phyloP scores from a whole-genome alignment of 495 filamentous ascomycete genomes.

The Echria macrotheca region DNA sequence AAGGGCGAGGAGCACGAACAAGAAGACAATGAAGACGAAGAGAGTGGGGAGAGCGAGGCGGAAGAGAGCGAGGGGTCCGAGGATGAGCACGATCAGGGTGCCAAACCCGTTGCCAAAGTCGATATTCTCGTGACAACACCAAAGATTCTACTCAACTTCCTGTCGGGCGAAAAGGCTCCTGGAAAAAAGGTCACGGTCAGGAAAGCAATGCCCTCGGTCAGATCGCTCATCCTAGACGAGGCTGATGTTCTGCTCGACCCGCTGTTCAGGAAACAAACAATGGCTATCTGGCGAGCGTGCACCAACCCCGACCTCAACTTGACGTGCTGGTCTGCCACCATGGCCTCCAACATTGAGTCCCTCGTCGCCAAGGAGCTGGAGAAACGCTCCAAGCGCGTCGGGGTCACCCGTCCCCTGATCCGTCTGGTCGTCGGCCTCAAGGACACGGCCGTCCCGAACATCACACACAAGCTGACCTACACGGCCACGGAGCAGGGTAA shows the following conservation, averaged over 20 bases:
- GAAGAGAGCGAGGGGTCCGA: slow-evolving; percentile 27
- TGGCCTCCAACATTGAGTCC: slow-evolving; percentile 86
- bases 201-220: slow-evolving; percentile 55
- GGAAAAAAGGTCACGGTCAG: slow-evolving; percentile 30
- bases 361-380: slow-evolving; percentile 51
- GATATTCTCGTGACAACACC: slow-evolving; percentile 91
- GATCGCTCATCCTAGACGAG: slow-evolving; percentile 79
- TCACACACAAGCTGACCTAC: slow-evolving; percentile 84
- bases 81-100: slow-evolving; percentile 21
- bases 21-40: slow-evolving; percentile 36
- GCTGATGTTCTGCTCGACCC: slow-evolving; percentile 91
- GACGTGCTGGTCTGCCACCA: slow-evolving; percentile 91
- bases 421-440: slow-evolving; percentile 91
- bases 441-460: slow-evolving; percentile 88
- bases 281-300: slow-evolving; percentile 78
- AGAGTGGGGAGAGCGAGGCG: slow-evolving; percentile 32
- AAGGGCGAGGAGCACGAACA: slow-evolving; percentile 30
- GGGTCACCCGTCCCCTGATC: slow-evolving; percentile 46
- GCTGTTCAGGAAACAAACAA: slow-evolving; percentile 83
- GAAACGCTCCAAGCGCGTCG: slow-evolving; percentile 53
- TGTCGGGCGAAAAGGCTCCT: slow-evolving; percentile 41
- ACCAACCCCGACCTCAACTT: slow-evolving; percentile 59
- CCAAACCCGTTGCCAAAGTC: slow-evolving; percentile 50
- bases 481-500: slow-evolving; percentile 90
- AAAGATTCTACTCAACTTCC: slow-evolving; percentile 65